phyloP scores from a whole-genome alignment of 2,329 filamentous ascomycete species.

The Cryphonectria radicalis region DNA sequence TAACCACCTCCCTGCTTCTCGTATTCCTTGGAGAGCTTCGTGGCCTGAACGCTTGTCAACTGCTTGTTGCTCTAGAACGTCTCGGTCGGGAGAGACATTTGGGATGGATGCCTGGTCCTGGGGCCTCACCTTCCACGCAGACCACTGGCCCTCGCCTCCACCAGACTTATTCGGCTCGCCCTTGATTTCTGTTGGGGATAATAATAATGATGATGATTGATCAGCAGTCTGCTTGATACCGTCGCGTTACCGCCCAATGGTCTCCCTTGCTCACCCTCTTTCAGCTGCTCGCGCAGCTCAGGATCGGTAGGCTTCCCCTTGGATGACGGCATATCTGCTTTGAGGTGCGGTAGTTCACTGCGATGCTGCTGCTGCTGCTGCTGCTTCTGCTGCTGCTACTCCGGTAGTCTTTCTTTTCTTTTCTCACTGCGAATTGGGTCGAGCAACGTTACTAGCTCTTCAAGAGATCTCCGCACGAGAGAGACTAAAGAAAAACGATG shows the following conservation, averaged over 20 bases:
- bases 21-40: constrained; percentile 47
- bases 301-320: constrained; percentile 48
- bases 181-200: constrained; percentile 42
- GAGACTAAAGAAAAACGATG: neutral
- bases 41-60: constrained; percentile 33
- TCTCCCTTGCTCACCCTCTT: constrained; percentile 38
- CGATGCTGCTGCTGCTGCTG: neutral
- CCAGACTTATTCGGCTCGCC: constrained; percentile 47
- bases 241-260: neutral
- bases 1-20: constrained; percentile 47
- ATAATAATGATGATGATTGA: neutral
- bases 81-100: neutral
- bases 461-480: neutral
- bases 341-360: neutral
- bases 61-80: constrained; percentile 5
- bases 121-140: constrained; percentile 42
- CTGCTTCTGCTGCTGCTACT: too few relatives aligned
- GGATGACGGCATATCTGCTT: constrained; percentile 42
- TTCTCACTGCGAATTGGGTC: neutral
- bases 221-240: neutral
- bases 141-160: constrained; percentile 45
- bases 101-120: neutral
- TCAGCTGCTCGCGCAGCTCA: constrained; percentile 44
- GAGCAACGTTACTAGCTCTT: neutral
- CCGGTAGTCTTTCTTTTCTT: neutral